phyloP scores from a whole-genome alignment of 495 filamentous ascomycete genomes.

The Neurospora pannonica region DNA sequence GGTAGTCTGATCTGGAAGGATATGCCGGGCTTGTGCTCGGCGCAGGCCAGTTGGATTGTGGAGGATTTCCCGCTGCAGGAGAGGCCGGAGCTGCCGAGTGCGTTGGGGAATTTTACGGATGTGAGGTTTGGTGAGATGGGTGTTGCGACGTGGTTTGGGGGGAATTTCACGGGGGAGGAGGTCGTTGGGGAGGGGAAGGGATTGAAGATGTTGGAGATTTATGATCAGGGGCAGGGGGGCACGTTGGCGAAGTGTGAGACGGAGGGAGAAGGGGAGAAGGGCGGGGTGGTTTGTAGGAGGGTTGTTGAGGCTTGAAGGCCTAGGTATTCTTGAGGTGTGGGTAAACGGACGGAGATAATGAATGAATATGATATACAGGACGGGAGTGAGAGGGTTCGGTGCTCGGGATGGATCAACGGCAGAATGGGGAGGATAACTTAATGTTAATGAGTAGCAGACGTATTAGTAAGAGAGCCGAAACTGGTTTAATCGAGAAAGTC shows the following conservation, averaged over 20 bases:
- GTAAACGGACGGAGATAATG: neutral
- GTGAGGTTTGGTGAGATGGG: slow-evolving; percentile 10
- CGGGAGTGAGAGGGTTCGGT: slow-evolving; percentile 6
- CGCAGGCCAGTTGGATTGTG: slow-evolving; percentile 16
- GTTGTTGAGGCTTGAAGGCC: neutral
- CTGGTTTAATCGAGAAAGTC: neutral
- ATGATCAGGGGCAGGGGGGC: slow-evolving; percentile 15
- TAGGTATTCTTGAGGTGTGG: neutral
- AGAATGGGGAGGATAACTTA: neutral
- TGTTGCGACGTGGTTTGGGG: neutral
- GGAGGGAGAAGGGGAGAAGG: slow-evolving; percentile 1
- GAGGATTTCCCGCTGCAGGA: slow-evolving; percentile 19
- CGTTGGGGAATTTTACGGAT: slow-evolving; percentile 16
- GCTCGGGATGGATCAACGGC: neutral
- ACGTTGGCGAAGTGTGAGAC: slow-evolving; percentile 16
- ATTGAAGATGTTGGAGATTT: slow-evolving; percentile 13
- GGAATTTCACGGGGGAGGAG: neutral
- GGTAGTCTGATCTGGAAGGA: neutral
- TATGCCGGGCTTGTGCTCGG: slow-evolving; percentile 4
- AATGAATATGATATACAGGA: neutral
- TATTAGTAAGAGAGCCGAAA: neutral
- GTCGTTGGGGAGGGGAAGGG: neutral
- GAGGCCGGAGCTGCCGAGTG: slow-evolving; percentile 11
- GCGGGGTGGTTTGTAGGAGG: neutral
- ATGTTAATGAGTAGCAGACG: neutral